Base-by-base conservation (phyloP, 306 rosid species). In the Cicer cuneatum region DNA sequence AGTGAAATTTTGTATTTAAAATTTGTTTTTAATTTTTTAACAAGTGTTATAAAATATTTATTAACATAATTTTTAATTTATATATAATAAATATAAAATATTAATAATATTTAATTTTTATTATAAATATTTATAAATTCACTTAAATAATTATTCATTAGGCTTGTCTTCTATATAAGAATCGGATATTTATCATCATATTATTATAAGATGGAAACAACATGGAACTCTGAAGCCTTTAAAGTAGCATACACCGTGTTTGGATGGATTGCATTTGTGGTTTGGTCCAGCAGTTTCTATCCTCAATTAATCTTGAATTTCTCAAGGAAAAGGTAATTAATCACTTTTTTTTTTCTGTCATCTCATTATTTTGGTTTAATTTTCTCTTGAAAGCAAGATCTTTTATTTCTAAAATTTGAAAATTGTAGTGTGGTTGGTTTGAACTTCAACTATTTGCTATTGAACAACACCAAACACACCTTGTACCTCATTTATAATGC, bases 401-500 rank as follows among this genome's bases (percentile, higher is more conserved):
- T 15, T 37, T 9, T 58, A 21, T 5, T 2, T 12, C 1, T 2
- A 29, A 67, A 16, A 16, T 13, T 63, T 40, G 33, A 10, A 40
- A 67, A 45, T 64, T 75, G 40, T 19, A 86, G 92, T 72, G 97
- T 91, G 63, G 91, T 87, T 39, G 97, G 95, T 7, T 70, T 91
- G 90, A 89, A 84, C 82, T 86, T 91, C 81, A 89, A 89, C 59
- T 91, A 81, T 60, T 85, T 82, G 83, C n/a, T 89, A 35, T 70
- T 91, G 69, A 89, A 89, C 72, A 82, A 87, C 80, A 78, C 90
- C 6, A 89, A 89, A 76, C 96, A 91, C 81, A 80, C 90, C 33
- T 75, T 89, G 37, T 89, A 91, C 57, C 86, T 91, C 60, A 78
- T 91, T 13, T 87, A 91, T 85, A 91, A 91, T 79, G 78, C 82